Conservation (phyloP, 176 grass and related monocot genomes). For the Melocanna baccifera region DNA sequence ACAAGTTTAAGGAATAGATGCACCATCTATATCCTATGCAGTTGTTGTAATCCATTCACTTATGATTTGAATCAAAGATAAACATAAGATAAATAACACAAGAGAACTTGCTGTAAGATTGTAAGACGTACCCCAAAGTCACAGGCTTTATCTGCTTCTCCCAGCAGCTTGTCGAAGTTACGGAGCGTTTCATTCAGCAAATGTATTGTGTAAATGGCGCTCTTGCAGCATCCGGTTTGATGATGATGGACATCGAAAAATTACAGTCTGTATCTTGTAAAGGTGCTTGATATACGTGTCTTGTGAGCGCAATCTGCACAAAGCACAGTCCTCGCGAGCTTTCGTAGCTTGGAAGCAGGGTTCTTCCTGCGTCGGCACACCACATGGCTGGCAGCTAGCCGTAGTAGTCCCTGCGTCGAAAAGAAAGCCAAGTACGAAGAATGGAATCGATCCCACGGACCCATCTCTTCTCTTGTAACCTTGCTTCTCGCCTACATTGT, state of each 20-base stretch:
- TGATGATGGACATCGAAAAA: background rate
- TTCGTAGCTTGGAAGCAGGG: slow-evolving; percentile 36
- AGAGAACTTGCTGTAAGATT: background rate
- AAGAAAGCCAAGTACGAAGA: background rate
- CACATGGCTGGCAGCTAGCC: background rate
- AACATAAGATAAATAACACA: background rate
- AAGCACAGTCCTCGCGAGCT: background rate
- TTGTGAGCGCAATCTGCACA: slow-evolving; percentile 5
- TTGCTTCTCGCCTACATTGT: background rate
- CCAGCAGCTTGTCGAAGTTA: background rate
- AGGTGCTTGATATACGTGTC: background rate
- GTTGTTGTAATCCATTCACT: background rate
- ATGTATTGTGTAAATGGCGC: background rate
- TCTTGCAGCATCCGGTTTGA: background rate
- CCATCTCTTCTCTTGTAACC: background rate
- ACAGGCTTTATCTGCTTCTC: background rate
- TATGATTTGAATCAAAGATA: background rate
- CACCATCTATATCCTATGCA: background rate
- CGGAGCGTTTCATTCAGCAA: background rate
- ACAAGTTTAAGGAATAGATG: background rate
- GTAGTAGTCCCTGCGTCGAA: background rate
- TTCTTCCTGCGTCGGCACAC: background rate
- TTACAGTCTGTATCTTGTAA: background rate
- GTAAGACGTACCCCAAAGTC: background rate
- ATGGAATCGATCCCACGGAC: slow-evolving; percentile 34